Evolutionary conservation across 768 basidiomycete species (phyloP).

Genomic region (Trametes punicea): DNA sequence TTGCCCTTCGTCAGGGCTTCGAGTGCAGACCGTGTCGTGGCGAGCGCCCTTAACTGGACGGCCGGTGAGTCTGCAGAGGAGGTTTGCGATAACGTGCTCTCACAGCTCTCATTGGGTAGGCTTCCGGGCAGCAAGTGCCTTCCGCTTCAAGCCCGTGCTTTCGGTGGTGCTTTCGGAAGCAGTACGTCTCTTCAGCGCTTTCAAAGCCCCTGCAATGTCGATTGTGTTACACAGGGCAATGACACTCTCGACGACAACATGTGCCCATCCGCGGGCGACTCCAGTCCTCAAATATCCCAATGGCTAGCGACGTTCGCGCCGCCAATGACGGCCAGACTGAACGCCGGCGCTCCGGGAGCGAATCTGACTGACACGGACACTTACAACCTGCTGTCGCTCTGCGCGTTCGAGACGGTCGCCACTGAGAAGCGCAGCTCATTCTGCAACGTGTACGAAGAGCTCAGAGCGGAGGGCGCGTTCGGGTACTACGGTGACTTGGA

Average conservation of each 20-base stretch:
- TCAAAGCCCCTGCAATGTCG: neutral
- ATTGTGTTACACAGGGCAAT: conserved; percentile 35
- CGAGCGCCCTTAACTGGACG: conserved; percentile 68
- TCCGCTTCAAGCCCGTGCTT: conserved; percentile 43
- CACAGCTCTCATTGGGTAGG: conserved; percentile 37
- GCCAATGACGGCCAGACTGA: conserved; percentile 57
- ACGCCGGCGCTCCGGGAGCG: conserved; percentile 57
- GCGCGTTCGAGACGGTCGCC: conserved; percentile 71
- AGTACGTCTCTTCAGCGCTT: conserved; percentile 32
- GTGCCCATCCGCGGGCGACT: conserved; percentile 55
- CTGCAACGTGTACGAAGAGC: conserved; percentile 60
- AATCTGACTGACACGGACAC: conserved; percentile 55
- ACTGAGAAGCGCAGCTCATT: conserved; percentile 56
- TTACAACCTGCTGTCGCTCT: conserved; percentile 62
- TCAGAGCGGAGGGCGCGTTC: conserved; percentile 56
- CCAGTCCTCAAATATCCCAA: conserved; percentile 36
- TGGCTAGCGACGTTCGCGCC: conserved; percentile 60
- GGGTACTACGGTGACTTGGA: conserved; percentile 72
- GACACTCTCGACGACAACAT: conserved; percentile 62
- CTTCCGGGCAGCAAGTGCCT: conserved; percentile 51
- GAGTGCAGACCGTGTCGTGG: conserved; percentile 55
- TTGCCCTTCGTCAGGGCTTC: conserved; percentile 56
- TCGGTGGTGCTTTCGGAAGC: conserved; percentile 58
- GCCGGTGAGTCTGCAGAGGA: conserved; percentile 39
- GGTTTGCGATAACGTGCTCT: neutral